Conservation (phyloP, 2,329 filamentous ascomycete species). For the Thelonectria olida region DNA sequence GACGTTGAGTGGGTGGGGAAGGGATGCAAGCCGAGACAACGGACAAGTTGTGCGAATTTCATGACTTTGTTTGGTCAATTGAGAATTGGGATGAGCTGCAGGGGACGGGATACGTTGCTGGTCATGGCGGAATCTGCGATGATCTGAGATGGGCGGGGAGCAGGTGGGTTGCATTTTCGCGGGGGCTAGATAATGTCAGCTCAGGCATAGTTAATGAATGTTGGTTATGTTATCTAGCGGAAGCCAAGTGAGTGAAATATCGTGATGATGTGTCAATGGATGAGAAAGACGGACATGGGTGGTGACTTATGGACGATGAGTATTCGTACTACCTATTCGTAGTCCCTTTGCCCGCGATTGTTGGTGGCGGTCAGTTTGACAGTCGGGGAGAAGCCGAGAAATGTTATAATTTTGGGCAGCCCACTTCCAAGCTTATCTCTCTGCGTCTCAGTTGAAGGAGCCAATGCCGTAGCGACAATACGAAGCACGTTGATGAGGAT, state of each 20-base stretch:
- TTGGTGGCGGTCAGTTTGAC: not conserved
- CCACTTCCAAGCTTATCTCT: not conserved
- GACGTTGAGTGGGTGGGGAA: no score
- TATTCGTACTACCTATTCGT: not conserved
- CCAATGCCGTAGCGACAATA: conserved; percentile 30
- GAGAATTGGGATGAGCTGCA: not conserved
- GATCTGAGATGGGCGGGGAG: conserved; percentile 32
- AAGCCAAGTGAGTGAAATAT: not conserved
- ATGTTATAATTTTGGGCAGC: not conserved
- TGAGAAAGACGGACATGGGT: not conserved
- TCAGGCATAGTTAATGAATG: not conserved
- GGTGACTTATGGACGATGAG: not conserved
- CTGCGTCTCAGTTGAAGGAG: not conserved
- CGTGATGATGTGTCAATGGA: not conserved
- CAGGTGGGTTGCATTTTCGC: conserved; percentile 16
- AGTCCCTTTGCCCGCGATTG: no score
- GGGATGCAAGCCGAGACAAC: no score
- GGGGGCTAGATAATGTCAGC: conserved; percentile 19
- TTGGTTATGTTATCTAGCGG: not conserved
- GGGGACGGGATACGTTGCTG: not conserved
- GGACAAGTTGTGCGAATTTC: not conserved
- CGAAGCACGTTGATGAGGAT: conserved; percentile 34
- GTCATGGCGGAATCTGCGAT: conserved; percentile 31
- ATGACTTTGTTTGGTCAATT: conserved; percentile 24
- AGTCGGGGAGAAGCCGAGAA: conserved; percentile 6